Percentiles rank a stretch among this genome's conserved stretches.
phyloP scores from a whole-genome alignment of 345 rosid species.

The Capsella bursapastoris region DNA sequence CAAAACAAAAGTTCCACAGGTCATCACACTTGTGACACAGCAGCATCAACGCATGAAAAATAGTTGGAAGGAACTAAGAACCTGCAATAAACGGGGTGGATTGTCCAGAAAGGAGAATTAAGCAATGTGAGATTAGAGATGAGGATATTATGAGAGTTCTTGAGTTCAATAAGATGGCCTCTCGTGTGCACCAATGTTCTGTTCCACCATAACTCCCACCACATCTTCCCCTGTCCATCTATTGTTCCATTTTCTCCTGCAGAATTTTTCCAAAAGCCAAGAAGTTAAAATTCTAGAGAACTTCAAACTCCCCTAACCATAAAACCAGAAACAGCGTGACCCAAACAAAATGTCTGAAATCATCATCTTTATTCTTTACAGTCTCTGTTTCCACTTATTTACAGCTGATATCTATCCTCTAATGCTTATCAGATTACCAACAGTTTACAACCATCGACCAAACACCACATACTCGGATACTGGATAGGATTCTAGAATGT shows the following conservation, averaged over 20 bases:
- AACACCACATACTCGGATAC: not conserved
- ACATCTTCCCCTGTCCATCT: constrained; percentile 96
- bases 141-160: constrained; percentile 76
- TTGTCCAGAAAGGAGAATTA: constrained; percentile 96
- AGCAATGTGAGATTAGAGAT: constrained; percentile 84
- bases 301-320: not conserved
- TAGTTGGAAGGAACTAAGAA: constrained; percentile 30
- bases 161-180: constrained; percentile 90
- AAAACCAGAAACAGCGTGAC: not conserved
- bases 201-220: constrained; percentile 99
- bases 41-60: not conserved
- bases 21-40: constrained; percentile 12
- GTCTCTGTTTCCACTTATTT: constrained; percentile 2
- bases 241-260: constrained; percentile 92
- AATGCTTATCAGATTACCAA: constrained; percentile 3
- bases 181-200: constrained; percentile 84
- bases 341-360: not conserved
- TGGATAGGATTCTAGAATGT: not conserved
- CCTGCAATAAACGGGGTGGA: constrained; percentile 99
- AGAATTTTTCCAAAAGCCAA: not conserved
- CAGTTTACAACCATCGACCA: not conserved
- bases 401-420: not conserved
- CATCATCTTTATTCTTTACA: not conserved
- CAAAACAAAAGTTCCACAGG: constrained; percentile 7
- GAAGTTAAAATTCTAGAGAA: not conserved